Base-by-base conservation (phyloP, 441 rosid genomes). In the Pelargonium hybrid region DNA sequence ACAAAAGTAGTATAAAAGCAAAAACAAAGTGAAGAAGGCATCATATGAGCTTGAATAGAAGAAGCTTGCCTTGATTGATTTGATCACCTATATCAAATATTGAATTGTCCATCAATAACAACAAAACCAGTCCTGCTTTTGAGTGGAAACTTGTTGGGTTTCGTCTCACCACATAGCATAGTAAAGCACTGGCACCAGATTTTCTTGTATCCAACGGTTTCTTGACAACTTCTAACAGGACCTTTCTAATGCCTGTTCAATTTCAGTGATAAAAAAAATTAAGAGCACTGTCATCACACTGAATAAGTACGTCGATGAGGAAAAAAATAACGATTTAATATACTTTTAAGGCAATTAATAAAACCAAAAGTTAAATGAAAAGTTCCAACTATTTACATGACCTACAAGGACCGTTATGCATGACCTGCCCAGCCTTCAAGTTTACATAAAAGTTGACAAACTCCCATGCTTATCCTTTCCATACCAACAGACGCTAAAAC, bases 81-180 rank as follows among this genome's bases (percentile, higher is more conserved):
- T 83, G 82, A 67, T 87, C 87, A 70, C 88, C 87, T 71, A 79
- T 80, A 39, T 78, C 64, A 71, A 84, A 79, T 62, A 84, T 77
- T 63, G 88, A 84, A 64, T 80, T 77, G 71, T 79, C 83, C 81
- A 83, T 75, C 82, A 90, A 77, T 66, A 86, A 68, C 73, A 71
- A 72, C 75, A 91, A 76, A 73, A 84, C 83, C 52, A 75, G 73
- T 71, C 80, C 84, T 63, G 94, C 96, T 80, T 80, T 87, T 69
- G 98, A 92, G 79, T 92, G 96, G 71, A 90, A 81, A 74, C 80
- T 83, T 62, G 83, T 80, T 50, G 80, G 77, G 63, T 83, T 81
- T 79, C 92, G 95, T 73, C 80, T 85, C 91, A 89, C 86, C 71
- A 78, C 81, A 85, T 89, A 78, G 78, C 77, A 86, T 74, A 95